Conservation (phyloP, 2,329 filamentous ascomycete genomes). For the Colletotrichum gloeosporioides region DNA sequence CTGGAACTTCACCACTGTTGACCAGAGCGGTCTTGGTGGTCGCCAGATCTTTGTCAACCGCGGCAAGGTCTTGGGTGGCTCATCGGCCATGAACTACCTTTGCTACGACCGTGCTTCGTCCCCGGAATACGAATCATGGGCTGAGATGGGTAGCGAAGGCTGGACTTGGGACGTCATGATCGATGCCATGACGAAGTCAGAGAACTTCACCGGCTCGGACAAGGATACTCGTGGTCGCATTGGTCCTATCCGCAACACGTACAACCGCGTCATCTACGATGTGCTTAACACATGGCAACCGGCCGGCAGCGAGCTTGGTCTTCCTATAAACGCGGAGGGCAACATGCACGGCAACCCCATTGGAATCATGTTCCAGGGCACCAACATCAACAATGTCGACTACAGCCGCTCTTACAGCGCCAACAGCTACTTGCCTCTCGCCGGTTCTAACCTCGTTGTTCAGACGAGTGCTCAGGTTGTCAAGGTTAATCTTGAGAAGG, state of each 20-base stretch:
- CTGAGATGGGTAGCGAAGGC: constrained; percentile 36
- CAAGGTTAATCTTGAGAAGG: constrained; percentile 26
- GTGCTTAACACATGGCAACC: constrained; percentile 19
- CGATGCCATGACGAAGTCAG: constrained; percentile 30
- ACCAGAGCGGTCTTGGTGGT: constrained; percentile 43
- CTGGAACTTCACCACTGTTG: constrained; percentile 49
- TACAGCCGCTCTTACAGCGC: constrained; percentile 36
- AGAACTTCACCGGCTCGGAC: constrained; percentile 28
- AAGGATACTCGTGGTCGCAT: constrained; percentile 21
- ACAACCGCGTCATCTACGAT: constrained; percentile 15
- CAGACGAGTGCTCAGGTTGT: constrained; percentile 37
- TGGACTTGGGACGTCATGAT: constrained; percentile 44
- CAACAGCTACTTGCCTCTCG: constrained; percentile 36
- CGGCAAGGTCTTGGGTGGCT: constrained; percentile 55
- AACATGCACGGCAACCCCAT: constrained; percentile 19
- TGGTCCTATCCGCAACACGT: constrained; percentile 25
- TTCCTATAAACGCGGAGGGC: not conserved
- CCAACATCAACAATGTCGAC: constrained; percentile 34
- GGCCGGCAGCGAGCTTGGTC: not conserved
- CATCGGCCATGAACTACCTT: constrained; percentile 50
- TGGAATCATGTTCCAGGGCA: constrained; percentile 30
- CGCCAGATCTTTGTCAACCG: constrained; percentile 46
- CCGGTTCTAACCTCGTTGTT: constrained; percentile 41
- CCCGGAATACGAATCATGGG: constrained; percentile 42
- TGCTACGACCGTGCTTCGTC: constrained; percentile 40